A percentile compares a stretch with the other conserved stretches of the same genome.
Evolutionary conservation across 306 rosid species (phyloP).

Genomic region (Malus orientalis): DNA sequence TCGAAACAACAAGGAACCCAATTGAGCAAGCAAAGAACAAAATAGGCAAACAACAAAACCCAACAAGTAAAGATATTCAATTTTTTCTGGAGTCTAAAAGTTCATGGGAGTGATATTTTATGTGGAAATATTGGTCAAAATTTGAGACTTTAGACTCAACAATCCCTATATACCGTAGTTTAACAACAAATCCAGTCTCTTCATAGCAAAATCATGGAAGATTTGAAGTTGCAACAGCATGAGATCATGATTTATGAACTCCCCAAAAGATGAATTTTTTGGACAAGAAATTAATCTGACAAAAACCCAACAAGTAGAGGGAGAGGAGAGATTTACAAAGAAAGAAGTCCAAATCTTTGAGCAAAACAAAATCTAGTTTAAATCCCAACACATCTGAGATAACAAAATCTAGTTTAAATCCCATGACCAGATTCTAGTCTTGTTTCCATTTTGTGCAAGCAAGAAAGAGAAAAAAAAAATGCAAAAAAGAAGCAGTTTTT

Average conservation of each 20-base stretch:
- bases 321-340: not conserved
- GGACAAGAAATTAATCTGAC: not conserved
- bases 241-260: not conserved
- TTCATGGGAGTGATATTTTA: conserved; percentile 32
- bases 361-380: not conserved
- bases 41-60: not conserved
- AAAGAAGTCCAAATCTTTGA: conserved; percentile 1
- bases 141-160: conserved; percentile 8
- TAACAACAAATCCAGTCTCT: not conserved
- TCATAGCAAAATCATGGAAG: not conserved
- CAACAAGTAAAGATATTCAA: conserved; percentile 13
- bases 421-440: conserved; percentile 13
- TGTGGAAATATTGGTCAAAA: conserved; percentile 19
- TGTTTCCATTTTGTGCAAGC: not conserved
- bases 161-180: not conserved
- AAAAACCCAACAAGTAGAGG: not conserved
- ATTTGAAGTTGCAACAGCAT: not conserved
- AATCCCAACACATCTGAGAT: not conserved
- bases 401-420: not conserved
- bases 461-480: not conserved
- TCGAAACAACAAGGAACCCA: conserved; percentile 3
- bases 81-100: not conserved
- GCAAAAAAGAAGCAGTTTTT: not conserved
- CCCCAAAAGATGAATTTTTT: not conserved
- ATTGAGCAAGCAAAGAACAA: conserved; percentile 25